Evolutionary conservation across 805 yeast species (phyloP).

Genomic region (Metschnikowia arizonensis): DNA sequence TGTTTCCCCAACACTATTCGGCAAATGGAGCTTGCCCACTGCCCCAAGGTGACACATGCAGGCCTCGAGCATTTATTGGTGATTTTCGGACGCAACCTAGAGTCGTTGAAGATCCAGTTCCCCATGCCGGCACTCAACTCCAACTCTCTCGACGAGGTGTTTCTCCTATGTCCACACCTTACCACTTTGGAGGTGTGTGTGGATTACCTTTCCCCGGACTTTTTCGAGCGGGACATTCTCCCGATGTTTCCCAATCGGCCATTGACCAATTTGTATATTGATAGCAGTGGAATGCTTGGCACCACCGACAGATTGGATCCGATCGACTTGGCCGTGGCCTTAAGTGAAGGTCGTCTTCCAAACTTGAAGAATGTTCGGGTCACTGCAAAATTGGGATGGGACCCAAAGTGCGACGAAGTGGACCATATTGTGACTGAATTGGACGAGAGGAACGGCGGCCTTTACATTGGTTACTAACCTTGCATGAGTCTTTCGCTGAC

Average conservation of each 20-base stretch:
- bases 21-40: constrained; percentile 75
- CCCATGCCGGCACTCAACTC: constrained; percentile 82
- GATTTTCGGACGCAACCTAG: constrained; percentile 63
- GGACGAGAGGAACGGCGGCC: constrained; percentile 75
- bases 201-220: constrained; percentile 60
- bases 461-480: constrained; percentile 44
- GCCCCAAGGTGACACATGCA: constrained; percentile 69
- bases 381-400: constrained; percentile 85
- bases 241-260: constrained; percentile 36
- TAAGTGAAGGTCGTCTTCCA: constrained; percentile 75
- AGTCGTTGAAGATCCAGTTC: constrained; percentile 63
- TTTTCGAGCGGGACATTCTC: constrained; percentile 34
- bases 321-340: constrained; percentile 80
- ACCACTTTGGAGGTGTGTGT: constrained; percentile 62
- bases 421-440: constrained; percentile 57
- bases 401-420: constrained; percentile 43
- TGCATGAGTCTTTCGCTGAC: too few species aligned
- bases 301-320: constrained; percentile 81
- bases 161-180: constrained; percentile 74
- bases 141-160: constrained; percentile 67
- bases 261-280: constrained; percentile 60
- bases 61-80: constrained; percentile 60
- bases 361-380: constrained; percentile 57
- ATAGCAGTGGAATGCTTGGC: constrained; percentile 84
- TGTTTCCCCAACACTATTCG: constrained; percentile 70